Base-by-base conservation (phyloP, 352 stramenopile species). In the Blastocystis hominis region DNA sequence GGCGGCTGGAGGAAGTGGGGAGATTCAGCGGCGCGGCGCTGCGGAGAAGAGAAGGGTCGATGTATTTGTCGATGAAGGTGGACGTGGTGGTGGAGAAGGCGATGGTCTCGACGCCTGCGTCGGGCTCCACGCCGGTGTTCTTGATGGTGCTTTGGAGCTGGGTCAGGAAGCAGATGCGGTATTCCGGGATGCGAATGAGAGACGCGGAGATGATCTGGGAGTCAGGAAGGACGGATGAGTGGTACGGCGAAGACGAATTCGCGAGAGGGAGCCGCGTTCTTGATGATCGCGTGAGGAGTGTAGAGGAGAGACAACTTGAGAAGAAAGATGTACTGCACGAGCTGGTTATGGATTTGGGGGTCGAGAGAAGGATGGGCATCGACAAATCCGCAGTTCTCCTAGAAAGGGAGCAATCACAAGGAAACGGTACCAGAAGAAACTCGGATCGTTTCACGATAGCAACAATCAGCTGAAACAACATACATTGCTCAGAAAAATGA, bases 291-390 rank as follows among this genome's bases (percentile, higher is more conserved):
- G 17, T 53, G 15, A 20, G 72, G 72, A 68, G 72, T 84, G 55
- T 84, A 84, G 34, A 84, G 55, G 40, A 84, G 72, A 66, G 72
- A 84, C 53, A 84, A 47, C 47, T 84, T 84, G 6, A 84, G 72
- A 42, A 84, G 72, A 66, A 84, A 84, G 55, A 84, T 59, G 55
- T 84, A 84, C 4, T 84, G 47, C 2, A 56, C 47, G 34, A 84
- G 55, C 36, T 84, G 72, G 20, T 68, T 42, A 5, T 68, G 36
- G 10, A 61, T 44, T 34, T 69, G 36, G 20, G 10, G 3, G 34
- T 84, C 72, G 10, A 84, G 56, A 64, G 15, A 36, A 44, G 20
- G 42, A 20, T 84, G 9, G 17, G 5, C 20, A 50, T 66, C 72
- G 17, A 47, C 44, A 68, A 54, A 84, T 3, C 50, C 72, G 46